These are phyloP conservation scores for Gastrolobium villosum DNA, from an alignment of 306 rosid genomes.

Conservation along the genomic window DNA sequence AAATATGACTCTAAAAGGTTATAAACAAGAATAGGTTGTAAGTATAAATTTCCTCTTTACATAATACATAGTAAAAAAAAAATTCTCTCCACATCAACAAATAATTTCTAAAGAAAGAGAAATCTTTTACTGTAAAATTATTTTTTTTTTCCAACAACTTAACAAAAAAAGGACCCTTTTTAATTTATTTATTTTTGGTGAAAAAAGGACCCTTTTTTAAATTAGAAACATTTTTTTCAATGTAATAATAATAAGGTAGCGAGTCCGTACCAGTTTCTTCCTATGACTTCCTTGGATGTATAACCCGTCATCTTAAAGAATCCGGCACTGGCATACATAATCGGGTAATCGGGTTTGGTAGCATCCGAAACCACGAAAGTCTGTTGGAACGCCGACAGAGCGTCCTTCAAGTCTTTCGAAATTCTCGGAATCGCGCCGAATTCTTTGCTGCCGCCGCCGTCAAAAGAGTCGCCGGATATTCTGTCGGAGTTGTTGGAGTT, in stretches of 20 bases:
- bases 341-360: constrained; percentile 91
- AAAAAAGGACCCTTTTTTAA: too few relatives aligned
- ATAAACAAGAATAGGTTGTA: too few relatives aligned
- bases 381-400: constrained; percentile 88
- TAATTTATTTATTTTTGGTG: too few relatives aligned
- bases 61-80: too few relatives aligned
- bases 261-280: constrained; percentile 80
- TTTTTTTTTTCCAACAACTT: too few relatives aligned
- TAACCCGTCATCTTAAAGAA: constrained; percentile 98
- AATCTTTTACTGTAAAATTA: too few relatives aligned
- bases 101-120: too few relatives aligned
- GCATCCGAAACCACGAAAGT: constrained; percentile 96
- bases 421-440: constrained; percentile 69
- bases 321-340: constrained; percentile 92
- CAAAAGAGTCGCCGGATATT: constrained; percentile 75
- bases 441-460: constrained; percentile 60
- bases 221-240: too few relatives aligned
- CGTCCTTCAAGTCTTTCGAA: constrained; percentile 83
- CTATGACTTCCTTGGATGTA: constrained; percentile 85
- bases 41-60: too few relatives aligned
- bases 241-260: background rate
- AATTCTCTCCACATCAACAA: too few relatives aligned
- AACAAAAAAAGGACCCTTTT: too few relatives aligned
- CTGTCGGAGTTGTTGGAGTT: constrained; percentile 73
- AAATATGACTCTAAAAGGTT: too few relatives aligned